Base-by-base conservation (phyloP, 768 basidiomycete genomes). In the Termitomyces eurrhizus region DNA sequence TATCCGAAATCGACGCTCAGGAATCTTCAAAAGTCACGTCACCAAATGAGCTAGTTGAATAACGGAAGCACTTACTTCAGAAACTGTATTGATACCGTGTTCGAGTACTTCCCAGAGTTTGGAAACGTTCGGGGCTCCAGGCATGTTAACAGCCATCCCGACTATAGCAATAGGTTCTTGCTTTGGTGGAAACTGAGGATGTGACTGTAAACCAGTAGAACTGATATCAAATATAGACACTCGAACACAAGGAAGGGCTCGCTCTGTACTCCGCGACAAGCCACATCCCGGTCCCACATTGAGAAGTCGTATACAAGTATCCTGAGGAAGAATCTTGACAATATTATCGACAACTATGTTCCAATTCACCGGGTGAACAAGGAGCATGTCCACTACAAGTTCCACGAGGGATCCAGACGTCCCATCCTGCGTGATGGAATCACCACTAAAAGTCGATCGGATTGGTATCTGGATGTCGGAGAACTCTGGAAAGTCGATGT, bases 121-220 rank as follows among this genome's bases (percentile, higher is more conserved):
- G 7, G 72, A 69, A 3, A 72, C 64, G 65, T 78, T 75, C 1
- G 72, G 64, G 2, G 87, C 86, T 3, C 86, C 83, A n/a, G 80
- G 80, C 74, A 81, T 73, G 52, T 78, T 82, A 45, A 84, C 77
- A 1, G 87, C 84, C 87, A 90, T 89, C 9, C 89, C 90, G 52
- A 90, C 74, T 58, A 90, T 82, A 0, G 89, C 90, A 52, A 91
- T 82, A 3, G 84, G 80, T 50, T 83, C 78, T 62, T 79, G 77
- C 44, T 74, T 74, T 7, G 69, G 61, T 26, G 50, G 59, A 53
- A 55, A 29, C 35, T 57, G 49, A 11, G 56, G 58, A 55, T 36
- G 53, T 21, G 51, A n/a, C 16, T 16, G 41, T 32, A 35, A 45
- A 18, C 59, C 62, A 21, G 45, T 58, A 29, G 62, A 55, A 36